Conservation (phyloP, 1,139 yeast species). For the Candida sp. region DNA sequence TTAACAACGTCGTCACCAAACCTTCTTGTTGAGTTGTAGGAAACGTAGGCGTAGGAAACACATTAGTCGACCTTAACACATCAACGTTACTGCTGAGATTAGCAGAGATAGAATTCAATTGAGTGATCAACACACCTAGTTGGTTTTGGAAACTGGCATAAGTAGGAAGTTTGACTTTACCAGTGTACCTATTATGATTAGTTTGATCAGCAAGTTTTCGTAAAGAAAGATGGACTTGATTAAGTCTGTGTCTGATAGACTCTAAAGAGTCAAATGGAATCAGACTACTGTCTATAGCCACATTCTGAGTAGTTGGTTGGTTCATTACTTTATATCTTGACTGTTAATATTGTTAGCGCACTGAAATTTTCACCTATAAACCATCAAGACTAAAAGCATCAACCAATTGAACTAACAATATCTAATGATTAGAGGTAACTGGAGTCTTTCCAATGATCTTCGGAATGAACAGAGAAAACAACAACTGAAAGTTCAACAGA, state of each 20-base stretch:
- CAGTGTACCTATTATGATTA: slow-evolving; percentile 38
- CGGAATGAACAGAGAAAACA: slow-evolving; percentile 34
- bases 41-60: slow-evolving; percentile 77
- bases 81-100: slow-evolving; percentile 64
- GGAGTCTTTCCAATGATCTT: slow-evolving; percentile 41
- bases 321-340: neutral
- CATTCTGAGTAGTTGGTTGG: neutral
- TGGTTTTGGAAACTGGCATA: slow-evolving; percentile 64
- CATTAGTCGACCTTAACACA: slow-evolving; percentile 62
- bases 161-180: slow-evolving; percentile 35
- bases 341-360: too few species aligned
- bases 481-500: slow-evolving; percentile 33
- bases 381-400: too few species aligned
- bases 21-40: slow-evolving; percentile 86
- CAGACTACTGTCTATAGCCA: slow-evolving; percentile 19
- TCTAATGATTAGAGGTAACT: slow-evolving; percentile 40
- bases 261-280: slow-evolving; percentile 41
- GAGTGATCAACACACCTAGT: slow-evolving; percentile 78
- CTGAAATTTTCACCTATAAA: too few species aligned
- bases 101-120: slow-evolving; percentile 68
- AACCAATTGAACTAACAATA: too few species aligned
- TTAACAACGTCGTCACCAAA: slow-evolving; percentile 71
- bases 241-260: slow-evolving; percentile 39
- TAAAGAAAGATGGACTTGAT: slow-evolving; percentile 43
- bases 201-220: slow-evolving; percentile 43